These are phyloP conservation scores for Nigrospora oryzae DNA, from an alignment of 2,329 filamentous ascomycete species.

Conservation along the genomic window DNA sequence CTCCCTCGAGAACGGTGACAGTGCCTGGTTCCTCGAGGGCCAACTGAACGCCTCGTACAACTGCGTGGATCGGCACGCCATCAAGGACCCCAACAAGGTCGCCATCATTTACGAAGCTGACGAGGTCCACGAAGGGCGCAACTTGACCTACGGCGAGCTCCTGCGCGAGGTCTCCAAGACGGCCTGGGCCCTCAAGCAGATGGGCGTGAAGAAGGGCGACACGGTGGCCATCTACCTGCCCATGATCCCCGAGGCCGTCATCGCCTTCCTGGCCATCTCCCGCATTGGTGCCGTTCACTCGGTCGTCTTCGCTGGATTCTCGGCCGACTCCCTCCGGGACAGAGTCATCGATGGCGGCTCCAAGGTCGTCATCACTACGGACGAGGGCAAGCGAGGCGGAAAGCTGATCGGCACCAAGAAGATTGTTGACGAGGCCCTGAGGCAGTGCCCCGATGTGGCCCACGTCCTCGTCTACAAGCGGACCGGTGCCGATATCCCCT, in stretches of 20 bases:
- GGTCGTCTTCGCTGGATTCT: slow-evolving; percentile 96
- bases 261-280: slow-evolving; percentile 83
- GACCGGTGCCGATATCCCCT: slow-evolving; percentile 86
- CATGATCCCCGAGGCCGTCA: slow-evolving; percentile 94
- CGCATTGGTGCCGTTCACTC: slow-evolving; percentile 96
- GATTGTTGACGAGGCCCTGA: slow-evolving; percentile 95
- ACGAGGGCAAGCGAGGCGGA: slow-evolving; percentile 96
- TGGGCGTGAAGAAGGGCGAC: slow-evolving; percentile 95
- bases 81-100: slow-evolving; percentile 84
- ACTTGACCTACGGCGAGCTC: slow-evolving; percentile 87
- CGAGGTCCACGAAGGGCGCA: slow-evolving; percentile 78
- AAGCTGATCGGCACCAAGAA: slow-evolving; percentile 98
- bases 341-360: slow-evolving; percentile 85
- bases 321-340: slow-evolving; percentile 89
- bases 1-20: slow-evolving; percentile 70
- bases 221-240: slow-evolving; percentile 95
- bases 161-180: slow-evolving; percentile 84
- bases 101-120: slow-evolving; percentile 99
- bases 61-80: slow-evolving; percentile 93
- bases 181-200: slow-evolving; percentile 82
- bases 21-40: slow-evolving; percentile 91
- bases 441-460: slow-evolving; percentile 84
- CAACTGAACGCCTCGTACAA: slow-evolving; percentile 95
- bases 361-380: slow-evolving; percentile 91
- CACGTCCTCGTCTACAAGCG: slow-evolving; percentile 90